Percentiles rank a stretch among this genome's conserved stretches.
phyloP scores from a whole-genome alignment of 2,329 filamentous ascomycete species.

The Aspergillus sp. region DNA sequence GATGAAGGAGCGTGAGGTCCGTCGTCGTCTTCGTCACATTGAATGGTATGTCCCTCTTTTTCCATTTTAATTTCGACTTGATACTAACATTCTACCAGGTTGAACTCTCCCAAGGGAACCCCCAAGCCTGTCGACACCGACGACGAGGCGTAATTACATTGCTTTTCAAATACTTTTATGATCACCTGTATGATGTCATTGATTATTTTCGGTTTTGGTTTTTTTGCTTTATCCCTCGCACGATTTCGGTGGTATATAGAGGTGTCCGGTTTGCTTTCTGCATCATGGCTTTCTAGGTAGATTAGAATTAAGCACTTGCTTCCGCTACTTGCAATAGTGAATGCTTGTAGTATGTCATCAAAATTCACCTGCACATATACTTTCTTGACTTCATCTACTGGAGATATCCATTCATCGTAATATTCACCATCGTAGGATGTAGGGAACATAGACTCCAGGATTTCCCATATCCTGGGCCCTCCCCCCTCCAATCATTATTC shows the following conservation, averaged over 20 bases:
- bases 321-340: background rate
- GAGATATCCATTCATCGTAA: too few relatives aligned
- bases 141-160: slow-evolving; percentile 58
- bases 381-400: too few relatives aligned
- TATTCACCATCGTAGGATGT: too few relatives aligned
- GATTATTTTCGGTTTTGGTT: background rate
- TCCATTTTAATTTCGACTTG: background rate
- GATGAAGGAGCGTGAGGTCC: slow-evolving; percentile 86
- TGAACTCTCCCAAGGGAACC: slow-evolving; percentile 83
- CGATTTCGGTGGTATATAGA: slow-evolving; percentile 1
- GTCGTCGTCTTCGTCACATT: slow-evolving; percentile 80
- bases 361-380: background rate
- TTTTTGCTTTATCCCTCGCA: background rate
- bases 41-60: slow-evolving; percentile 49
- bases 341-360: background rate
- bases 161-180: slow-evolving; percentile 5
- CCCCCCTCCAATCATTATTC: too few relatives aligned
- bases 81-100: slow-evolving; percentile 49
- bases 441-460: too few relatives aligned
- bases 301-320: background rate
- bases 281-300: background rate
- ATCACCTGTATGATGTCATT: slow-evolving; percentile 1
- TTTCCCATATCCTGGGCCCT: too few relatives aligned
- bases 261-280: slow-evolving; percentile 2
- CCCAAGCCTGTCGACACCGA: slow-evolving; percentile 75